phyloP scores from a whole-genome alignment of 805 yeast species.

The Teunomyces lycoperdinae region DNA sequence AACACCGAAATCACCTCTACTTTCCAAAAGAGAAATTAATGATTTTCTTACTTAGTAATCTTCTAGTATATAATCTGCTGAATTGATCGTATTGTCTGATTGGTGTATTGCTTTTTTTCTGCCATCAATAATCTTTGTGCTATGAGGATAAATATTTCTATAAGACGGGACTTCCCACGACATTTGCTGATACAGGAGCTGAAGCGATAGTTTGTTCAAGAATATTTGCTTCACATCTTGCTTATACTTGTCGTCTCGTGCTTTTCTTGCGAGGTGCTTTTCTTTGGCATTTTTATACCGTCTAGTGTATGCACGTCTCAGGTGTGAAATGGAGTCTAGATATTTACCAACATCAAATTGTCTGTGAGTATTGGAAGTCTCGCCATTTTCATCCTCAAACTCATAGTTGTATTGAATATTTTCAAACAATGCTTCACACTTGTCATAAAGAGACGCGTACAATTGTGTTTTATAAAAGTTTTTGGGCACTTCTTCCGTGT shows the following conservation, averaged over 20 bases:
- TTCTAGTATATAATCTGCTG: slow-evolving; percentile 1
- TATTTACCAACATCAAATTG: slow-evolving; percentile 1
- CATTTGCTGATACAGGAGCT: neutral
- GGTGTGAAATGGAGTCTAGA: neutral
- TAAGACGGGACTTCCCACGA: neutral
- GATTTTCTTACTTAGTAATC: neutral
- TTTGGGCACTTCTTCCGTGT: slow-evolving; percentile 12
- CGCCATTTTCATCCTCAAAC: slow-evolving; percentile 16
- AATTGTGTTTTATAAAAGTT: slow-evolving; percentile 5
- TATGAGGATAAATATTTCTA: neutral
- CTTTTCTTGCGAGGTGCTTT: neutral
- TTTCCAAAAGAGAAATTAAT: slow-evolving; percentile 38
- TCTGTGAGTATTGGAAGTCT: neutral
- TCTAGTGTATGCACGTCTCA: neutral
- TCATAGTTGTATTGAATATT: slow-evolving; percentile 26
- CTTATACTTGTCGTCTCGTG: neutral
- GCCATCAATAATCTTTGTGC: too few relatives aligned
- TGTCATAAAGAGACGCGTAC: slow-evolving; percentile 16
- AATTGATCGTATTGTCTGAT: neutral
- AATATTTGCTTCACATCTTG: neutral
- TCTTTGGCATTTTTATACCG: neutral
- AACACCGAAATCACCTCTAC: slow-evolving; percentile 69
- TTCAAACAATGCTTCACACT: slow-evolving; percentile 26
- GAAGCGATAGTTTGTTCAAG: slow-evolving; percentile 3
- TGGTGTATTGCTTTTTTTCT: neutral